phyloP scores from a whole-genome alignment of 306 rosid species.

The Inga leiocalycina region DNA sequence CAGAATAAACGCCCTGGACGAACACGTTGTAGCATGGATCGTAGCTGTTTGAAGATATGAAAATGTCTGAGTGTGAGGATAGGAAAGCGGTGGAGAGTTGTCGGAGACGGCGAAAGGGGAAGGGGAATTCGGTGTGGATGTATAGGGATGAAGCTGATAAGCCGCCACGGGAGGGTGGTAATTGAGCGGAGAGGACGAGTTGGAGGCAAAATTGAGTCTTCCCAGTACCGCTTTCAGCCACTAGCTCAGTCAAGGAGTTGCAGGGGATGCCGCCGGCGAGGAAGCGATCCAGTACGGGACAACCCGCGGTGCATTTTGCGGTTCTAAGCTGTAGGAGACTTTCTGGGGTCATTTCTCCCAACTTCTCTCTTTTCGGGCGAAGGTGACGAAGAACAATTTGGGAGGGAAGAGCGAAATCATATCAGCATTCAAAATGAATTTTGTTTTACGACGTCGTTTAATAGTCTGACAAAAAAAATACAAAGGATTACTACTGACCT shows the following conservation, averaged over 20 bases:
- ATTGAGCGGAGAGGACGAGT: conserved; percentile 73
- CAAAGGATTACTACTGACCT: no score
- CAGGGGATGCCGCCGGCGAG: conserved; percentile 80
- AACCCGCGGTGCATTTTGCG: conserved; percentile 64
- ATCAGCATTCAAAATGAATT: not conserved
- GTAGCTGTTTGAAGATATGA: not conserved
- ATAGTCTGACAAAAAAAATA: no score
- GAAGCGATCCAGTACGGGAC: conserved; percentile 63
- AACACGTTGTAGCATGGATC: conserved; percentile 55
- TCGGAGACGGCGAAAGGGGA: conserved; percentile 78
- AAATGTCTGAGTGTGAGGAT: conserved; percentile 30
- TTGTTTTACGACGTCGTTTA: not conserved
- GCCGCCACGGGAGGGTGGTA: conserved; percentile 76
- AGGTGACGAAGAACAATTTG: not conserved
- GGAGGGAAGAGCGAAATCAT: not conserved
- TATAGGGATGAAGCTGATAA: conserved; percentile 74
- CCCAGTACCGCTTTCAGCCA: conserved; percentile 81
- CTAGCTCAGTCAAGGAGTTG: conserved; percentile 72
- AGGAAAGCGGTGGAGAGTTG: conserved; percentile 59
- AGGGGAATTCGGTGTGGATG: conserved; percentile 76
- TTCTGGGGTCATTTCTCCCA: conserved; percentile 43
- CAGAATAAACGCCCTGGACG: conserved; percentile 52
- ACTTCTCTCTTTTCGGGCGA: not conserved
- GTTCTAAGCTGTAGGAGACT: conserved; percentile 43
- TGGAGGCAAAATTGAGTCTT: conserved; percentile 95